Evolutionary conservation across 805 yeast genomes (phyloP).

Genomic region (Metschnikowia similis): DNA sequence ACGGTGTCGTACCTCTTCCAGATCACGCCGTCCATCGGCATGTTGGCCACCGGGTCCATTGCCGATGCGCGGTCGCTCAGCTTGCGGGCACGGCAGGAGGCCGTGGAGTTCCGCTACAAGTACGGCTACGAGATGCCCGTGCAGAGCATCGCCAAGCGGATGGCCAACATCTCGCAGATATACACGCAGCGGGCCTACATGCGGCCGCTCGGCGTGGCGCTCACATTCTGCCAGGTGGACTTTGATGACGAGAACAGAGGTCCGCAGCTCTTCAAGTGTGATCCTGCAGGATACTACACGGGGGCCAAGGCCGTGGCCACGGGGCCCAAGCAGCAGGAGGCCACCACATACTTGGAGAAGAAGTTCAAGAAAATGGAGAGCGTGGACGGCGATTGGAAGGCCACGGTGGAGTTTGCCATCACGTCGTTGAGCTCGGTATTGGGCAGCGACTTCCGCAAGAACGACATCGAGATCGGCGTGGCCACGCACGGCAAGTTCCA

Average conservation of each 20-base stretch:
- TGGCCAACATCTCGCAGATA: conserved; percentile 93
- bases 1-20: conserved; percentile 85
- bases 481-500: conserved; percentile 73
- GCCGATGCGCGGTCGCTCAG: conserved; percentile 95
- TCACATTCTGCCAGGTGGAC: conserved; percentile 74
- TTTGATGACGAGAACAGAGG: conserved; percentile 78
- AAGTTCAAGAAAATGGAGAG: conserved; percentile 67
- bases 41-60: conserved; percentile 91
- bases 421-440: conserved; percentile 79
- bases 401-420: conserved; percentile 85
- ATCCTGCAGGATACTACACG: conserved; percentile 94
- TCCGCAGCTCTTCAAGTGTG: conserved; percentile 86
- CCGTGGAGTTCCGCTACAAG: conserved; percentile 90
- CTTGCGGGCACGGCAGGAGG: conserved; percentile 87
- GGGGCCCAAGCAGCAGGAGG: conserved; percentile 97
- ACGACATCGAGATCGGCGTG: conserved; percentile 90
- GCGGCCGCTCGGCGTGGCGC: conserved; percentile 95
- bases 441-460: conserved; percentile 90
- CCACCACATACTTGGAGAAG: conserved; percentile 84
- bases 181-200: conserved; percentile 97
- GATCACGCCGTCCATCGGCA: conserved; percentile 77
- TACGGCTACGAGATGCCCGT: conserved; percentile 97
- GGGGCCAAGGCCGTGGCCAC: conserved; percentile 91
- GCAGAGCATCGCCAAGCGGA: conserved; percentile 85
- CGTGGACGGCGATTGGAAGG: conserved; percentile 80